Evolutionary conservation across 306 rosid genomes (phyloP), one percentile per base, ranked within the genome.

Genomic region (Dryas octopetala): DNA sequence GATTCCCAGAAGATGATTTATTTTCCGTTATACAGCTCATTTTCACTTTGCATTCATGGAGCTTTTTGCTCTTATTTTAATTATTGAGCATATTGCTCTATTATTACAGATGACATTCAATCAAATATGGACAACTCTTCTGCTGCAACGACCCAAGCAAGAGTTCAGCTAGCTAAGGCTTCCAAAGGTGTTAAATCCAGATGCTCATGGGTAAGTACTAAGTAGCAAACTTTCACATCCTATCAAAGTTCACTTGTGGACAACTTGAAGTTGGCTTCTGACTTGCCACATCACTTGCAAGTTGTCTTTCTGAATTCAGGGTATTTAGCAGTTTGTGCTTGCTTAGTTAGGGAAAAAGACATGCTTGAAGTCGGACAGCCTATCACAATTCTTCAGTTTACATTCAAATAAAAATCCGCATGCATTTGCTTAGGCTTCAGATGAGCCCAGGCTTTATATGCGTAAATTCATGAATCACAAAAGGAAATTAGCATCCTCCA

Each of bases 81-180:
- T 76, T 61, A 45, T 45, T 43, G 8, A 47, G 15, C 63, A 64
- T 55, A 16, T 44, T 68, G 66, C 3, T 13, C 53, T 61, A 32
- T 71, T 68, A 45, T 78, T 58, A 66, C 87, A 91, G 97, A 89
- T 72, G 97, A 91, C 84, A 63, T 91, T 83, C 89, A 85, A 4
- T 87, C 95, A 46, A 89, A 86, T 78, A 66, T 91, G 8, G 91
- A 88, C 59, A 28, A 85, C 81, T 83, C 97, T 58, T 82, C 88
- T 69, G 87, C 85, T 72, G 86, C 87, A 71, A 87, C 95, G 46
- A 63, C 76, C 64, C 88, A 87, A 70, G 86, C 83, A 57, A 86
- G 82, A 77, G 84, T 64, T 50, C 94, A 86, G 85, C 61, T 91
- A 71, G 82, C 71, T 28, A 91, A 86, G 83, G 95, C 90, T 81